Base-by-base conservation (phyloP, 23 red algal species). In the Rhodosorus marinus region DNA sequence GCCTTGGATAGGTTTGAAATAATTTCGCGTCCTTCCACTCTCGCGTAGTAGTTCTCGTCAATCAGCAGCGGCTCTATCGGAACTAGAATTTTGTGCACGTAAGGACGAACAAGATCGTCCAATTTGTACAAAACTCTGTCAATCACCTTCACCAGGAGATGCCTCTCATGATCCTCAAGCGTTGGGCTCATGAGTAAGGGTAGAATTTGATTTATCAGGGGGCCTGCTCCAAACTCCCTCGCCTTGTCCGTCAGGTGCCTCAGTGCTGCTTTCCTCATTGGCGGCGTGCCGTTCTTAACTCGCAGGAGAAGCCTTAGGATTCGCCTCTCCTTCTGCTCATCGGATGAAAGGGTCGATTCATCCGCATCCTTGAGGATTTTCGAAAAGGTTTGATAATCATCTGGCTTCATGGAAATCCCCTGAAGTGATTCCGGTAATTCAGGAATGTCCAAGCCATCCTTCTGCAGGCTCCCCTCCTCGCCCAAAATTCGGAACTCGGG, bases 51-150 rank as follows among this genome's bases (percentile, higher is more conserved):
- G 55, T 92, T 70, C 19, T 80, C 83, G 29, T 92, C 83, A 51
- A 92, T 92, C 29, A 92, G 55, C 55, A 92, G 68, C 15, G 83
- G 83, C 47, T 92, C 60, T 47, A 80, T 80, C 26, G 81, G 74
- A 1, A 92, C 83, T 0, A 92, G 58, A 34, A 92, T 92, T n/a
- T 92, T 72, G 49, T 75, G 83, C 9, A 80, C 83, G 56, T 80
- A 76, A 24, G 83, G 83, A 20, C 83, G 60, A 15, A 92, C 83
- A 7, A 72, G 58, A 57, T 80, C 55, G 20, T 61, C 74, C 15
- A 92, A 62, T 40, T 57, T 79, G 49, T 67, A 69, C 9, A 92
- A 45, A 19, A 92, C 54, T 1, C 83, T 57, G 25, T 92, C 83
- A 17, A 92, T 67, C 5, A 80, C 73, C 29, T 92, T 92, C 4